Base-by-base conservation (phyloP, 192 early-diverging fungal genomes). In the Phlyctochytrium arcticum region DNA sequence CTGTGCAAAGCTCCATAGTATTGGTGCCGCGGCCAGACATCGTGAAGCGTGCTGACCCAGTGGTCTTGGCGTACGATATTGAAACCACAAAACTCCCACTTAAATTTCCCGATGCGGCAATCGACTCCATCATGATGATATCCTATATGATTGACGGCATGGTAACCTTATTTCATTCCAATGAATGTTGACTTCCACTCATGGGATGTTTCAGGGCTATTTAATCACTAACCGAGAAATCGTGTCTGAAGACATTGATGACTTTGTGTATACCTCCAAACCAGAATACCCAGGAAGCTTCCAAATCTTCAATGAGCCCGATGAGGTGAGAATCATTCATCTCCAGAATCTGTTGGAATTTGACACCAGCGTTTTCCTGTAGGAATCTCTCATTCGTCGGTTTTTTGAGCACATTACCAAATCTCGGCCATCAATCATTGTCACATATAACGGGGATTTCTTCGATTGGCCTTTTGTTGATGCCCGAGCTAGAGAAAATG, bases 401-500 rank as follows among this genome's bases (percentile, higher is more conserved):
- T 99, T 99, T 70, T 94, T 98, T 71, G 88, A 90, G 29, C 95
- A 99, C 68, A 87, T 99, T 33, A 79, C 86, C 33, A 80, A 88
- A 8, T 82, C 82, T 17, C 82, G 85, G 54, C 97, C 97, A 0
- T 91, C 88, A 0, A 87, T 99, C 12, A 76, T 93, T 75, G 94
- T 90, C 2, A 96, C 97, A 4, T 99, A 99, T 70, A 99, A 99
- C 87, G 97, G 97, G 62, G 97, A 99, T 65, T 92, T 84, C 70
- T 99, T 99, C 79, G 97, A 99, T 84, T 98, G 93, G 93, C 94
- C 94, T 0, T 99, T 96, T 76, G 79, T 99, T 8, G 94, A 98
- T 44, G 80, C 88, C 23, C 71, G 97, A 44, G 88, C 97, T 10
- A 74, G 71, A 24, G 72, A 80, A 30, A 83, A 95, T 75, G 92